These are phyloP conservation scores for Periconia sp. DNA, from an alignment of 2,329 filamentous ascomycete species.

Conservation along the genomic window DNA sequence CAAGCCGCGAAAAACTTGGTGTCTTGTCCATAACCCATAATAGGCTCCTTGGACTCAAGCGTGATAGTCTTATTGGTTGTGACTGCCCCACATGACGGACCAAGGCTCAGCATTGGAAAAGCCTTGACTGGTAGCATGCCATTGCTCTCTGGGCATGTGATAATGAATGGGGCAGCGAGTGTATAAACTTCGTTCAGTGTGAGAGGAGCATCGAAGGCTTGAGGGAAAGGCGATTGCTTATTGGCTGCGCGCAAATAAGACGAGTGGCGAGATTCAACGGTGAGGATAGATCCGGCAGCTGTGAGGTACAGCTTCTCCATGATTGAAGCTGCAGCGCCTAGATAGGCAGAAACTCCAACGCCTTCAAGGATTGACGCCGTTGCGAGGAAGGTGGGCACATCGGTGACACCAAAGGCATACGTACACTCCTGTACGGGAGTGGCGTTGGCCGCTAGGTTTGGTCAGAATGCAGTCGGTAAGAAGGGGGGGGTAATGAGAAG, in stretches of 20 bases:
- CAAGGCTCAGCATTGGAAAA: conserved; percentile 57
- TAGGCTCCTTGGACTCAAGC: conserved; percentile 29
- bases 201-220: conserved; percentile 67
- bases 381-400: conserved; percentile 58
- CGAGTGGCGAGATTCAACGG: conserved; percentile 69
- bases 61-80: conserved; percentile 18
- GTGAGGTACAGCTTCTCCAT: conserved; percentile 64
- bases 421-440: conserved; percentile 60
- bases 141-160: conserved; percentile 62
- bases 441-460: conserved; percentile 55
- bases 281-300: conserved; percentile 67
- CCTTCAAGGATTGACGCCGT: conserved; percentile 61
- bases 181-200: conserved; percentile 66
- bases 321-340: conserved; percentile 66
- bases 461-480: not conserved
- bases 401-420: conserved; percentile 62
- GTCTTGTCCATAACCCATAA: conserved; percentile 20
- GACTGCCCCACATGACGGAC: conserved; percentile 17
- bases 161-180: conserved; percentile 69
- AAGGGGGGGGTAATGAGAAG: not conserved
- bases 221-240: conserved; percentile 60
- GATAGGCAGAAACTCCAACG: conserved; percentile 65
- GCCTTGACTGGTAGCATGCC: conserved; percentile 64
- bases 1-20: conserved; percentile 44
- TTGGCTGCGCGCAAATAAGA: conserved; percentile 63